Evolutionary conservation across 306 rosid genomes (phyloP), one percentile per base, ranked within the genome.

Genomic region (Mimosa pudica): DNA sequence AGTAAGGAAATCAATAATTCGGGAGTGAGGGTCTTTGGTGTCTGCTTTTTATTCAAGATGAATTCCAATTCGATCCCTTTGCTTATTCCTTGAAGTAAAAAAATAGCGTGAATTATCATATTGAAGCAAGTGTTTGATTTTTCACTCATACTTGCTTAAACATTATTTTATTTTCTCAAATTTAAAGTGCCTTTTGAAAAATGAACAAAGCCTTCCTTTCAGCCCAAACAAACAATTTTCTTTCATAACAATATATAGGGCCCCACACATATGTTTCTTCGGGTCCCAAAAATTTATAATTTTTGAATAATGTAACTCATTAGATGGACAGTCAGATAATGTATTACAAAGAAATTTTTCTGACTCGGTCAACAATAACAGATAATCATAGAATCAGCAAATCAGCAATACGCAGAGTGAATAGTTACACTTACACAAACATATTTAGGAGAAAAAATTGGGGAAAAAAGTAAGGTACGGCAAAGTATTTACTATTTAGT

Each of bases 401-500:
- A 61, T 62, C 8, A 11, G 68, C 68, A 32, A 11, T 32, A 32
- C 4, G 17, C 17, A 32, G 68, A 32, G 5, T 10, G 38, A 30
- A 30, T 62, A 62, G 7, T 62, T 10, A 6, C 36, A 8, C 17
- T 17, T 5, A 38, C 42, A 38, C 42, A 20, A 10, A 24, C 30
- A 24, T 24, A 24, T 24, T 24, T 24, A 24, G 30, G 30, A 24
- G 30, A 3, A 14, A 13, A 49, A 10, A 49, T 38, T 38, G 42
- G 42, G 42, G 2, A 49, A 49, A 49, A 49, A 12, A 1, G n/a
- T 12, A 49, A n/a, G 48, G 45, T 42, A 38, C 47, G 16, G 16
- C 36, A 57, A 79, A 48, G 72, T 75, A 45, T 80, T 64, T 65
- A 62, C 68, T 62, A 62, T 62, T 62, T 5, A 32, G 70, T 80